phyloP scores from a whole-genome alignment of 2,329 filamentous ascomycete species.

The Nigrospora oryzae region DNA sequence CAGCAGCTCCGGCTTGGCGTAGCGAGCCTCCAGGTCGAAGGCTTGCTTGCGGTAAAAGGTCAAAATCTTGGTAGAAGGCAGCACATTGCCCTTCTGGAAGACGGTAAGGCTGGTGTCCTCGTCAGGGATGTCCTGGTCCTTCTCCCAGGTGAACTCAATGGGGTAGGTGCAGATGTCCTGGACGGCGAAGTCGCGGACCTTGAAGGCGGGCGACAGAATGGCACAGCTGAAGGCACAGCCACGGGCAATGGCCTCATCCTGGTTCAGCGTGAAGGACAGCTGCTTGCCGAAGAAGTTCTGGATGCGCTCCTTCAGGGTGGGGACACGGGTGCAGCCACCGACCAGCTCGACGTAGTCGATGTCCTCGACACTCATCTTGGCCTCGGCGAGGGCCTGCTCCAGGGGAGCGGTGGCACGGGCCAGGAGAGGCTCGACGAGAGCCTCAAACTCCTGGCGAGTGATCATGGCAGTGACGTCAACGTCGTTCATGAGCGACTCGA shows the following conservation, averaged over 20 bases:
- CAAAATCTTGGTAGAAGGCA: conserved; percentile 97
- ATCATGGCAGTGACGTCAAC: conserved; percentile 83
- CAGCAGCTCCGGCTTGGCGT: conserved; percentile 76
- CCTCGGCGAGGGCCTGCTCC: conserved; percentile 89
- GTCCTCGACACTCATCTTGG: conserved; percentile 82
- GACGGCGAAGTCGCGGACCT: conserved; percentile 93
- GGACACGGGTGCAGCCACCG: conserved; percentile 90
- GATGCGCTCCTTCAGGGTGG: conserved; percentile 83
- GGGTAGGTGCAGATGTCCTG: conserved; percentile 98
- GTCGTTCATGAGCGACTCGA: conserved; percentile 98
- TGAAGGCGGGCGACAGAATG: conserved; percentile 94
- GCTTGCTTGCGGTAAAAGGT: conserved; percentile 98
- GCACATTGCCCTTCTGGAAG: conserved; percentile 93
- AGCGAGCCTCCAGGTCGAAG: conserved; percentile 92
- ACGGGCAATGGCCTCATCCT: conserved; percentile 92
- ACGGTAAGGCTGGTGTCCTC: conserved; percentile 96
- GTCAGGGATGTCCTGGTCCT: conserved; percentile 94
- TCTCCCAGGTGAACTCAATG: conserved; percentile 98
- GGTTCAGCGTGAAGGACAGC: conserved; percentile 94
- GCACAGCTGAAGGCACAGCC: conserved; percentile 97
- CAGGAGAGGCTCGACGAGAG: conserved; percentile 78
- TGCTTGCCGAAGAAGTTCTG: conserved; percentile 85
- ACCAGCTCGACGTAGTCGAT: conserved; percentile 92
- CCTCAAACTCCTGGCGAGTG: conserved; percentile 90
- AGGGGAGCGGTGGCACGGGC: conserved; percentile 64